Evolutionary conservation across 2,329 filamentous ascomycete genomes (phyloP).

Genomic region (Xylariaceae sp.): DNA sequence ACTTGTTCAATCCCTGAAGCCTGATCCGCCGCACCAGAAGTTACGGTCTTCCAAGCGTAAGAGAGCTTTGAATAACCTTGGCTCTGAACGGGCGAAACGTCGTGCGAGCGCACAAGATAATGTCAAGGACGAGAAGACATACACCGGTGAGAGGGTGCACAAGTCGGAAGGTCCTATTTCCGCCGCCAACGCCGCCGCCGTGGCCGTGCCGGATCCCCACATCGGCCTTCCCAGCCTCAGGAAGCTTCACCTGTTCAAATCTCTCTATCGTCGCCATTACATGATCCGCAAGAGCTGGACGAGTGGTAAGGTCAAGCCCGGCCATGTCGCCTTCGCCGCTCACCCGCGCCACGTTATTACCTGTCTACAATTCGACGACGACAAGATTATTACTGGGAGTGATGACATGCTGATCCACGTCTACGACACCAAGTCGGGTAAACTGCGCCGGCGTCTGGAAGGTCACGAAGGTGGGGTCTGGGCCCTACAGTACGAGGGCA

Average conservation of each 20-base stretch:
- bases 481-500: slow-evolving; percentile 95
- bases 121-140: slow-evolving; percentile 46
- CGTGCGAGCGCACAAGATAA: slow-evolving; percentile 53
- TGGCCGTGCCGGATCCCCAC: slow-evolving; percentile 79
- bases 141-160: slow-evolving; percentile 49
- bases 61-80: slow-evolving; percentile 50
- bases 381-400: slow-evolving; percentile 97
- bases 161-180: slow-evolving; percentile 82
- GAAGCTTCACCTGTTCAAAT: slow-evolving; percentile 92
- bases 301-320: slow-evolving; percentile 78
- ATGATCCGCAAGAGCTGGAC: slow-evolving; percentile 94
- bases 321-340: slow-evolving; percentile 93
- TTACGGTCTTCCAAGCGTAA: slow-evolving; percentile 60
- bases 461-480: slow-evolving; percentile 97
- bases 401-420: slow-evolving; percentile 98
- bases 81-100: slow-evolving; percentile 56
- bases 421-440: slow-evolving; percentile 94
- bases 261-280: slow-evolving; percentile 89
- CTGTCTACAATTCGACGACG: slow-evolving; percentile 94
- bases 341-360: slow-evolving; percentile 97
- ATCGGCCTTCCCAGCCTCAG: slow-evolving; percentile 78
- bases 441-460: slow-evolving; percentile 78
- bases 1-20: slow-evolving; percentile 46
- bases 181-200: slow-evolving; percentile 80
- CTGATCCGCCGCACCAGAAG: slow-evolving; percentile 46